A percentile compares a stretch with the other conserved stretches of the same genome.
Evolutionary conservation across 2,329 filamentous ascomycete species (phyloP).

Genomic region (Leptographium procerum): DNA sequence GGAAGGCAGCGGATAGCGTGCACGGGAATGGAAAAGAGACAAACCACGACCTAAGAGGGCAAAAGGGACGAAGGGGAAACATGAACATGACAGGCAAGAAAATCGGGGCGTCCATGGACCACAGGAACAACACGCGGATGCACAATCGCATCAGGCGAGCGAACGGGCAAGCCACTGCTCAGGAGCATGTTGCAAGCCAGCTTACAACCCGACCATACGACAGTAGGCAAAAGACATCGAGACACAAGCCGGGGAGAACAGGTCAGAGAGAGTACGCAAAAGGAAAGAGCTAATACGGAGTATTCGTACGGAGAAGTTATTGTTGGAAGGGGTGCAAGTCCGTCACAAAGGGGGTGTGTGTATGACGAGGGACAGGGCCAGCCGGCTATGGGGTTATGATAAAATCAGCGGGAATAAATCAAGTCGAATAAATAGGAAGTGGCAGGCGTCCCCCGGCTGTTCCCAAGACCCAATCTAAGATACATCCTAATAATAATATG

Average conservation of each 20-base stretch:
- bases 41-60: not conserved
- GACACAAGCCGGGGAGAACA: not conserved
- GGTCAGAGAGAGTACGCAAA: not conserved
- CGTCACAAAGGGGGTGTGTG: not conserved
- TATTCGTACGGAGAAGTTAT: not conserved
- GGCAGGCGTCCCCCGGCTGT: too few species aligned
- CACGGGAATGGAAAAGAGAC: not conserved
- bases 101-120: slow-evolving; percentile 8
- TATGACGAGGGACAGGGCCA: not conserved
- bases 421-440: not conserved
- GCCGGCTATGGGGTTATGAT: not conserved
- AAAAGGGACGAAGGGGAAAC: not conserved
- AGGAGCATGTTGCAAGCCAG: not conserved
- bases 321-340: not conserved
- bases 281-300: not conserved
- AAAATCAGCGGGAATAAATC: not conserved
- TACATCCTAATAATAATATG: too few species aligned
- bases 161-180: not conserved
- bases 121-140: slow-evolving; percentile 17
- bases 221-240: not conserved
- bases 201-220: not conserved
- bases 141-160: slow-evolving; percentile 24
- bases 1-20: not conserved
- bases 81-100: slow-evolving; percentile 3
- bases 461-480: too few species aligned